Conservation (phyloP, 371 early-diverging fungal species). For the Mucor indicus region DNA sequence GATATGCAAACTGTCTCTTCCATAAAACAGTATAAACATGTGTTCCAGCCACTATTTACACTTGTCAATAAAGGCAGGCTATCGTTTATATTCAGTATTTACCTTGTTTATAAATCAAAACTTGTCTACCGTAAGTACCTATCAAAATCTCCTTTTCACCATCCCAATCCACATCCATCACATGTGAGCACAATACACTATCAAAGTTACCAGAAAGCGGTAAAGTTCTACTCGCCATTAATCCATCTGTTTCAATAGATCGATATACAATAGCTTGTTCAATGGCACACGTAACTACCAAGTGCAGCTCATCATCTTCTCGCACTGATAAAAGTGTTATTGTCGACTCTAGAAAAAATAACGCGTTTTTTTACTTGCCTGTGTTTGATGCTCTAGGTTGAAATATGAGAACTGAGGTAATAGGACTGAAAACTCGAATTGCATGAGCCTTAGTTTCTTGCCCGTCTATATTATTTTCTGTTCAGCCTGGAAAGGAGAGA, state of each 20-base stretch:
- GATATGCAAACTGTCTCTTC: slow-evolving; percentile 69
- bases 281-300: slow-evolving; percentile 64
- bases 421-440: slow-evolving; percentile 42
- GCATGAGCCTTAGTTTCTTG: slow-evolving; percentile 29
- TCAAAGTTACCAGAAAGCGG: slow-evolving; percentile 61
- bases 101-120: slow-evolving; percentile 70
- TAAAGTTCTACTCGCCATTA: slow-evolving; percentile 38
- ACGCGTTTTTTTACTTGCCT: slow-evolving; percentile 15
- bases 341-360: too few relatives aligned
- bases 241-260: slow-evolving; percentile 41
- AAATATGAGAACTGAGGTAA: slow-evolving; percentile 46
- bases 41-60: slow-evolving; percentile 31
- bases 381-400: slow-evolving; percentile 47
- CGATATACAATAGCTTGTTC: slow-evolving; percentile 62
- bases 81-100: neutral
- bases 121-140: slow-evolving; percentile 72
- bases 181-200: slow-evolving; percentile 67
- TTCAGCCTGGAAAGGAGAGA: neutral
- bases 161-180: slow-evolving; percentile 75
- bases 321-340: neutral
- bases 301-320: slow-evolving; percentile 39
- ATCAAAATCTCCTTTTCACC: slow-evolving; percentile 68
- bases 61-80: neutral
- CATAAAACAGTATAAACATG: slow-evolving; percentile 59
- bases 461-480: slow-evolving; percentile 16